Evolutionary conservation across 2,329 filamentous ascomycete species (phyloP), one percentile per base, ranked within the genome.

Genomic region (Fusarium bulbicola): DNA sequence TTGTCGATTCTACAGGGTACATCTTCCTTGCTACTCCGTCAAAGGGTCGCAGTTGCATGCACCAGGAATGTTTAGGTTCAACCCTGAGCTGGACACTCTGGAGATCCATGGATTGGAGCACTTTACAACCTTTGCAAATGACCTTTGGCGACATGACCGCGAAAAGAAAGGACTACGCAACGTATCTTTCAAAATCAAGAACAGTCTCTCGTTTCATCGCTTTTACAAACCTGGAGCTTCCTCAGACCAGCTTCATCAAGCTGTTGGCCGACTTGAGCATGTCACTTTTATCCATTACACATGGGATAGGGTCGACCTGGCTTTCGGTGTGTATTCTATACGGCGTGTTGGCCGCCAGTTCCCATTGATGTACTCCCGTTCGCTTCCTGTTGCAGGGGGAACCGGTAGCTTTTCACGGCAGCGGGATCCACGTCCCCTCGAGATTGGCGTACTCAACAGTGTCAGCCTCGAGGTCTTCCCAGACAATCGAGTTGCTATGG

Each of bases 21-120:
- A n/a, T 18, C 21, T 49, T 32, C 28, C 28, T 6, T 49, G 46
- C 46, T 49, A 7, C 46, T 9, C 11, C 3, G 11, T 3, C 14
- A 32, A 30, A 5, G 3, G 9, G 3, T 49, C 28, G n/a, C 28
- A 18, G 15, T 32, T 5, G n/a, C 21, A n/a, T 7, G 5, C 28
- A 13, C 21, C 7, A 2, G 46, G 10, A 49, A 32, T 7, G 15
- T 32, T 32, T 32, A 5, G 20, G 46, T 18, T 60, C 46, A 53
- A 42, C n/a, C 58, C 46, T 53, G 58, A 60, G 28, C 28, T 53
- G 14, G 58, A 60, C 26, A 53, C 28, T 20, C 9, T 53, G 36
- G 28, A 60, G 5, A 28, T 60, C 7, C 3, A 4, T 5, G 46
- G 46, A 11, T n/a, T 39, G 4, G 10, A n/a, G 1, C 18, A 28